These are phyloP conservation scores for Pseudopithomyces maydicus DNA, from an alignment of 2,329 filamentous ascomycete species.

Conservation along the genomic window DNA sequence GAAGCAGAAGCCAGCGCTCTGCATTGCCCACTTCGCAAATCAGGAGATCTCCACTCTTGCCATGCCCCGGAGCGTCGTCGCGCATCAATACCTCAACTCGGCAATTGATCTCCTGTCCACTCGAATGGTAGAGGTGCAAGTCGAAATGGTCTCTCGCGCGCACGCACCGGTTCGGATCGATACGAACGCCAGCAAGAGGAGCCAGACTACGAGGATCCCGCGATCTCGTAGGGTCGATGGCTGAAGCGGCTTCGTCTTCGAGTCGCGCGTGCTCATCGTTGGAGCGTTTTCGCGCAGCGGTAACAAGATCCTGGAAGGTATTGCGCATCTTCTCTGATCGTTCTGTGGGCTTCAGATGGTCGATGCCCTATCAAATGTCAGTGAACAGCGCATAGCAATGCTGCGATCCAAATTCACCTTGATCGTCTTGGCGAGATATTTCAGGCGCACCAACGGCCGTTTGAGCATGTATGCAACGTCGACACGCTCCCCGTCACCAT, in stretches of 20 bases:
- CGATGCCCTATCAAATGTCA: slow-evolving; percentile 58
- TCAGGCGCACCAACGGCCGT: slow-evolving; percentile 83
- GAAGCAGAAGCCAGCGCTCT: slow-evolving; percentile 84
- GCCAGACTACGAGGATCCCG: slow-evolving; percentile 80
- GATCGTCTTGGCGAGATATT: slow-evolving; percentile 83
- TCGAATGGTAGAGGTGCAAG: slow-evolving; percentile 84
- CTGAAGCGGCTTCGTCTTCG: slow-evolving; percentile 84
- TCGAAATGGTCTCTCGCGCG: slow-evolving; percentile 89
- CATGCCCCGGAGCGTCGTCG: slow-evolving; percentile 72
- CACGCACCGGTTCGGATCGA: slow-evolving; percentile 81
- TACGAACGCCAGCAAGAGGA: slow-evolving; percentile 69
- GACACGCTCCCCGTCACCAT: slow-evolving; percentile 82
- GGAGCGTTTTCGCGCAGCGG: slow-evolving; percentile 74
- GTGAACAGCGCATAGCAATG: slow-evolving; percentile 10
- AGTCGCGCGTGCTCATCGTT: slow-evolving; percentile 75
- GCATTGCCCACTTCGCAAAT: slow-evolving; percentile 85
- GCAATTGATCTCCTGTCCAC: slow-evolving; percentile 86
- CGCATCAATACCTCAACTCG: slow-evolving; percentile 85
- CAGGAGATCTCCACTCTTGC: slow-evolving; percentile 80
- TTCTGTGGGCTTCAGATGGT: slow-evolving; percentile 59
- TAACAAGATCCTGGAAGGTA: slow-evolving; percentile 74
- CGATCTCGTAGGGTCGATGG: slow-evolving; percentile 79
- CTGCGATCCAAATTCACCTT: slow-evolving; percentile 65
- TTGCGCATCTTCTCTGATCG: slow-evolving; percentile 64
- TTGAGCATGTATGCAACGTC: slow-evolving; percentile 94